Evolutionary conservation across 2,329 filamentous ascomycete genomes (phyloP).

Genomic region (Immersiporthe knoxdaviesiana): DNA sequence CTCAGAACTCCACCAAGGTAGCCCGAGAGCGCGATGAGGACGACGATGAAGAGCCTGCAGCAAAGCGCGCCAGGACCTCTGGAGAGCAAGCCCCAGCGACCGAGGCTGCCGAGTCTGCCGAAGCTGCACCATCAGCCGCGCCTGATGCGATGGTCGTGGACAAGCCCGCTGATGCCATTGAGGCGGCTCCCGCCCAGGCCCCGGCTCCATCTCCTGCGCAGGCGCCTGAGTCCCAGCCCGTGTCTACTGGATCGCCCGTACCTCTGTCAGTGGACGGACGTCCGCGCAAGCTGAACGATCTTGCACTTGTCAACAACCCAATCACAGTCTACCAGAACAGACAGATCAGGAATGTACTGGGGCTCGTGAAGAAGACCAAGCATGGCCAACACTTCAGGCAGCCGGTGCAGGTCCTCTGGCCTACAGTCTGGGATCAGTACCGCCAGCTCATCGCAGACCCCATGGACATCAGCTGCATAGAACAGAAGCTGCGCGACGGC

Average conservation of each 20-base stretch:
- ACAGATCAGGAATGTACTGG: constrained; percentile 67
- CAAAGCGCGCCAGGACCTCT: constrained; percentile 77
- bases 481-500: constrained; percentile 73
- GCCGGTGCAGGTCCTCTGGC: constrained; percentile 76
- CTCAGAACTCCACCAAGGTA: constrained; percentile 56
- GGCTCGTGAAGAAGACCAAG: constrained; percentile 84
- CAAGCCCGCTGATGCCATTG: constrained; percentile 34
- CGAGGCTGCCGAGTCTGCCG: constrained; percentile 51
- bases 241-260: constrained; percentile 36
- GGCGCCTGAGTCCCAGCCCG: constrained; percentile 37
- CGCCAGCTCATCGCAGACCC: constrained; percentile 59
- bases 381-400: constrained; percentile 74
- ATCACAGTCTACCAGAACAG: constrained; percentile 64
- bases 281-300: constrained; percentile 47
- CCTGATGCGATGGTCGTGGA: constrained; percentile 39
- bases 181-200: constrained; percentile 36
- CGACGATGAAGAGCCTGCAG: constrained; percentile 63
- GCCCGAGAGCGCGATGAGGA: constrained; percentile 81
- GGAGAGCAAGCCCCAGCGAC: constrained; percentile 38
- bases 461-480: constrained; percentile 84
- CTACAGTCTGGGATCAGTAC: constrained; percentile 76
- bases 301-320: constrained; percentile 47
- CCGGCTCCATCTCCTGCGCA: constrained; percentile 34
- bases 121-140: constrained; percentile 39
- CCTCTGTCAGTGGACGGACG: constrained; percentile 36